Evolutionary conservation across 495 filamentous ascomycete genomes (phyloP), one percentile per base, ranked within the genome.

Genomic region (Neurospora sp.): DNA sequence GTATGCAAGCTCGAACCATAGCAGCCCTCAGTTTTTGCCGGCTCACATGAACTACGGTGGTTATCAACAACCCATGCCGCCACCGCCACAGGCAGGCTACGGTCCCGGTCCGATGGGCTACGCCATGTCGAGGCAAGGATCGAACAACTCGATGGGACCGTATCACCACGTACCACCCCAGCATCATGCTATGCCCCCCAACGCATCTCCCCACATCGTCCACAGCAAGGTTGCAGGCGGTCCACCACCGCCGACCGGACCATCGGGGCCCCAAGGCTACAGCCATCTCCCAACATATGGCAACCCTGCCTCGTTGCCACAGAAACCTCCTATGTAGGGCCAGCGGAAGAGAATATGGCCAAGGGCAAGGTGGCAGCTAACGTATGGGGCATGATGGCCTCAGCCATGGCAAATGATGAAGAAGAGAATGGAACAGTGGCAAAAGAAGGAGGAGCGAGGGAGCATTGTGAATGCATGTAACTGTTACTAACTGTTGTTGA

Each of bases 211-310:
- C n/a, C 83, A 82, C 73, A 81, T 83, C 74, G 76, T 79, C 9
- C 78, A 76, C 59, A 83, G 78, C 72, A 82, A 83, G 69, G 66
- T 77, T 37, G 72, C 71, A 38, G 77, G 77, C 42, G 79, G 80
- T 37, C 79, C 81, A 10, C 77, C 76, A 31, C 53, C 53, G 14
- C 22, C 53, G 1, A 61, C 53, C 16, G 79, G 77, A 20, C 74
- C 74, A 46, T 73, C 77, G 11, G 79, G 78, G 12, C 77, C 77
- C 10, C 84, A 84, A 74, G 72, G 76, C 0, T 86, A 81, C 69
- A 80, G 81, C 73, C 86, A 87, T 75, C 82, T 88, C 70, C 83
- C 86, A 46, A 85, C 83, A 69, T 88, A 86, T 77, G 87, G 87
- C 69, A 88, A 88, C 74, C 83, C 85, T 40, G 86, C 86, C 22